Percentiles rank a stretch among this genome's conserved stretches.
Evolutionary conservation across 2,329 filamentous ascomycete species (phyloP).

Genomic region (Emergomyces africanus): DNA sequence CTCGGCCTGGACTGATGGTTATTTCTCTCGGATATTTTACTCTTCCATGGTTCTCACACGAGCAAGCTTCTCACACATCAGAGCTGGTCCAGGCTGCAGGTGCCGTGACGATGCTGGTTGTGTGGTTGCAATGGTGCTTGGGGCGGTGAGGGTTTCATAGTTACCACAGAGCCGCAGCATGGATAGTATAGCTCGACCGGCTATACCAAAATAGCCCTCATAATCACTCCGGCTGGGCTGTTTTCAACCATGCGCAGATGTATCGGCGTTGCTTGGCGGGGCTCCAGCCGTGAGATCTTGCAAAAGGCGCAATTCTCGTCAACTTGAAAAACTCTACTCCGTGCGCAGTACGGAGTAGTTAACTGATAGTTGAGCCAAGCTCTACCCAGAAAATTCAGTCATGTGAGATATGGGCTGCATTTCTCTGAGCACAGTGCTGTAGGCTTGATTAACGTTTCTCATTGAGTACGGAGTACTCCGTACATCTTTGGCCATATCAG

Average conservation of each 20-base stretch:
- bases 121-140: background rate
- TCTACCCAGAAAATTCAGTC: background rate
- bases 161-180: too few relatives aligned
- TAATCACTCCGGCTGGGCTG: too few relatives aligned
- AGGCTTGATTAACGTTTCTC: background rate
- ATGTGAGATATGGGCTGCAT: background rate
- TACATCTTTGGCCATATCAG: too few relatives aligned
- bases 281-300: background rate
- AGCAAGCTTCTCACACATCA: background rate
- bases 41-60: background rate
- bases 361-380: too few relatives aligned
- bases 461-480: too few relatives aligned
- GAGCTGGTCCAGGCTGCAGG: background rate
- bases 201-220: too few relatives aligned
- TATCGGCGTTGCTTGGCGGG: too few relatives aligned
- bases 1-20: background rate
- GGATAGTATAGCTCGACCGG: too few relatives aligned
- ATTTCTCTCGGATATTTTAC: background rate
- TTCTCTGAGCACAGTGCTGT: background rate
- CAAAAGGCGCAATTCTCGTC: background rate
- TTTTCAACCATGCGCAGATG: too few relatives aligned
- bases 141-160: background rate
- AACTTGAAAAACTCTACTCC: too few relatives aligned
- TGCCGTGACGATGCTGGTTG: background rate
- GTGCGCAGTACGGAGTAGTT: too few relatives aligned